These are phyloP conservation scores for Acer campestre DNA, from an alignment of 345 rosid species.

Conservation along the genomic window DNA sequence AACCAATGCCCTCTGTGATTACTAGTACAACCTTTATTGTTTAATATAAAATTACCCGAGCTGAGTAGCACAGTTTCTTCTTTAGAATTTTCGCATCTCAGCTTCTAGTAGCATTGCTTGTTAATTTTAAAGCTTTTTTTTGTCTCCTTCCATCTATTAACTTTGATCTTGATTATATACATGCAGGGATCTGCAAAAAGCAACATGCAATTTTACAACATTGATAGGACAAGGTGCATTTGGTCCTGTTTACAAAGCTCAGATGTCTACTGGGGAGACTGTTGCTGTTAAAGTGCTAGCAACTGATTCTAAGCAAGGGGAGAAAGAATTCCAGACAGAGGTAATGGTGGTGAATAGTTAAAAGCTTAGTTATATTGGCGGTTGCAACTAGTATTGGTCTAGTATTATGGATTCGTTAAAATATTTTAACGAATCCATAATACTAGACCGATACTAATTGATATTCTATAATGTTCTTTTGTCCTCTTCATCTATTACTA, in stretches of 20 bases:
- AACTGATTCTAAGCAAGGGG: constrained; percentile 97
- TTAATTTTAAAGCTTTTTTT: constrained; percentile 3
- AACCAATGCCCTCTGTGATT: too few relatives aligned
- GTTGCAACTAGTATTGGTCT: neutral
- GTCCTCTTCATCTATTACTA: constrained; percentile 2
- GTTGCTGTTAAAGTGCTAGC: constrained; percentile 98
- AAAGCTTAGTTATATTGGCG: neutral
- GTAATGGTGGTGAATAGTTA: constrained; percentile 37
- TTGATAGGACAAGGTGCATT: constrained; percentile 96
- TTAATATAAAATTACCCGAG: too few relatives aligned
- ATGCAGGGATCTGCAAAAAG: constrained; percentile 95
- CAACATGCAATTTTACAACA: constrained; percentile 87
- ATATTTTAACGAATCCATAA: too few relatives aligned
- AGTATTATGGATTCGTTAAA: neutral
- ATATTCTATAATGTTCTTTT: neutral
- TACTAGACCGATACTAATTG: neutral
- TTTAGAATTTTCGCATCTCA: neutral
- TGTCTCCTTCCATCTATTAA: neutral
- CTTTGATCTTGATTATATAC: constrained; percentile 8
- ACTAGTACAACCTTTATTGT: too few relatives aligned
- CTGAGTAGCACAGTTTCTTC: neutral
- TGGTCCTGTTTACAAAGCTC: constrained; percentile 99
- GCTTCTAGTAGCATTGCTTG: neutral
- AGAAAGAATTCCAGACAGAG: constrained; percentile 97
- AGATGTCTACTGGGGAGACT: constrained; percentile 84